phyloP scores from a whole-genome alignment of 805 yeast genomes.

The Schizosaccharomyces osmophilus region DNA sequence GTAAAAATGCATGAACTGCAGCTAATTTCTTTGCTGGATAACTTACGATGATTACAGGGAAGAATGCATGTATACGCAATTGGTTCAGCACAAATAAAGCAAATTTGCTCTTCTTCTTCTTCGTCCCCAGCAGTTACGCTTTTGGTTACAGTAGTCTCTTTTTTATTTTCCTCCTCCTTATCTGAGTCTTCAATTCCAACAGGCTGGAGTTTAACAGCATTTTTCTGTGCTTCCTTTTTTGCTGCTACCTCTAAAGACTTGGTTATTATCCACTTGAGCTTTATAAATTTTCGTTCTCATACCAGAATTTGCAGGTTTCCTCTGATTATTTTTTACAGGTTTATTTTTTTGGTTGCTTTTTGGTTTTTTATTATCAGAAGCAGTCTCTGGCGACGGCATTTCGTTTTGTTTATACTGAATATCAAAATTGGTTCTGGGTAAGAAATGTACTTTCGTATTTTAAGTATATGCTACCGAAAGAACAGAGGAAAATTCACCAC shows the following conservation, averaged over 20 bases:
- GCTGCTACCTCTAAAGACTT: too few relatives aligned
- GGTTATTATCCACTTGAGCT: too few relatives aligned
- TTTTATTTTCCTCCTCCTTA: too few relatives aligned
- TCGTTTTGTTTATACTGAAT: not conserved
- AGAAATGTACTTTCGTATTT: not conserved
- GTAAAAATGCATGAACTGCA: not conserved
- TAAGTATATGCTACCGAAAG: not conserved
- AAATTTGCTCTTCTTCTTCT: constrained; percentile 17
- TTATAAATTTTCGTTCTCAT: too few relatives aligned
- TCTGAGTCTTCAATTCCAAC: too few relatives aligned
- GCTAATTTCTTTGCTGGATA: not conserved
- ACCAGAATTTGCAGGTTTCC: not conserved
- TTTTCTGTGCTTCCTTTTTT: too few relatives aligned
- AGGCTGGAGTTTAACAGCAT: too few relatives aligned
- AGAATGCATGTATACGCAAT: constrained; percentile 42
- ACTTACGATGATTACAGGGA: constrained; percentile 48
- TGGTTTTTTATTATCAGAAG: not conserved
- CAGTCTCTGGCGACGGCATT: not conserved
- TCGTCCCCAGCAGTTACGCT: constrained; percentile 2
- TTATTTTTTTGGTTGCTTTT: not conserved
- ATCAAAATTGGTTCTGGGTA: not conserved
- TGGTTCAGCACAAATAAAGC: constrained; percentile 67
- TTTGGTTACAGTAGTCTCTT: not conserved
- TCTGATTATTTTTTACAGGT: not conserved
- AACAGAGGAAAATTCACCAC: too few relatives aligned